Evolutionary conservation across 2,329 filamentous ascomycete genomes (phyloP), one percentile per base, ranked within the genome.

Genomic region (Penicillium sp.): DNA sequence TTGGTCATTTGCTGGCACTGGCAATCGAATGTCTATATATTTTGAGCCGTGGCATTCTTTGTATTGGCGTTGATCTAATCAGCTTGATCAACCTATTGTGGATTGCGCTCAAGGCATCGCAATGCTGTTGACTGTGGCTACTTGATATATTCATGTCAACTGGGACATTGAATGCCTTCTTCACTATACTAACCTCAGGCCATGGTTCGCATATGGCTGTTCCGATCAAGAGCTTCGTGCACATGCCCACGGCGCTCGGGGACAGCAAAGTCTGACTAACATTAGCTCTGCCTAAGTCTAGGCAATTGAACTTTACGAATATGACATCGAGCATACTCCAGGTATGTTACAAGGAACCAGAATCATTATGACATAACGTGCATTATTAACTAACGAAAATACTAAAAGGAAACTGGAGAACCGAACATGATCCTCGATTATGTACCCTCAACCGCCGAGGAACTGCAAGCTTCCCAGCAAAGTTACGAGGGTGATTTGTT

Each of bases 361-460:
- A 16, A 43, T 29, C 26, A 41, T 52, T 21, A 43, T 52, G 29
- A 43, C 37, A 52, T 52, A 48, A 24, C 14, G 27, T 47, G 43
- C 22, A 41, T 52, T 53, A 53, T 53, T 53, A 53, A 53, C 50
- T 37, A 21, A 26, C 21, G 14, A 16, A 14, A 13, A 39, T 7
- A 53, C 41, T 26, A 45, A 29, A 35, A 29, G 29, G 43, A 47
- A 53, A 46, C 39, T 26, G 10, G 29, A 46, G 50, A 26, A 53
- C 41, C 50, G 11, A 39, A 53, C 35, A 46, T 13, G 43, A 43
- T 46, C 41, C 50, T 35, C 50, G 8, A 53, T 53, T 53, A 53
- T 26, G 33, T 44, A 33, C 19, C 19, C 26, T 33, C 11, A 39
- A n/a, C 21, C 19, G 11, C 27, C 16, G 27, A 46, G 16, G 47